Evolutionary conservation across 495 filamentous ascomycete genomes (phyloP), one percentile per base, ranked within the genome.

Genomic region (Neurospora tetraspora): DNA sequence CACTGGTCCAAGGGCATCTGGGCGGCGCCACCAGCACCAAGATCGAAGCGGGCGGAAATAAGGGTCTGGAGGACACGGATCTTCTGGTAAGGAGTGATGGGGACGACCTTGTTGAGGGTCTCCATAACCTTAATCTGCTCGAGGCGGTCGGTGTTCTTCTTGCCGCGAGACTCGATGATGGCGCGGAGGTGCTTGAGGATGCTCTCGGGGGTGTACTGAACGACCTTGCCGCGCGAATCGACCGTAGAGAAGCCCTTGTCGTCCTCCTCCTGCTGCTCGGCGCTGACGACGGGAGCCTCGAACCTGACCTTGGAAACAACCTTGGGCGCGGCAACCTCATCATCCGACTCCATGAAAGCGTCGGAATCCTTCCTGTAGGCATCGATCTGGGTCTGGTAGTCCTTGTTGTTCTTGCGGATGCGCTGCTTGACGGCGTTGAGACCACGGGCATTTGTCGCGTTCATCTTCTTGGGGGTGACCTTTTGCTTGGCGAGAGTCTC

Each of bases 41-140:
- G 87, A 80, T 99, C 96, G 78, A 98, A 98, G 68, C 96, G 89
- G 70, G 96, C 97, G 39, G 96, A 95, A 75, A 99, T 92, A 36
- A 99, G 83, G 69, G 93, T 94, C 73, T 97, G 85, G 70, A 98
- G 91, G 69, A 98, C 92, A 74, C 96, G 92, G 79, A 99, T 96
- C 81, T 88, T 91, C 83, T 98, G 96, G 84, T 99, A 99, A 36
- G 96, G 93, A 40, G 90, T 94, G 23, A 65, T 65, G 73, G 87
- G 88, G 47, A 96, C 88, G 74, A 98, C 93, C 80, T 96, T 93
- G 77, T 91, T 85, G 70, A 99, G 89, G 86, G 93, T 97, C 86
- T 98, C 96, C 96, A 99, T 97, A 70, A 95, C 90, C 81, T 89
- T 89, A 79, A 99, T 98, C 83, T 98, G 96, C 83, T 98, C 96